Evolutionary conservation across 108 stramenopile genomes (phyloP).

Genomic region (Cylindrotheca fusiformis): DNA sequence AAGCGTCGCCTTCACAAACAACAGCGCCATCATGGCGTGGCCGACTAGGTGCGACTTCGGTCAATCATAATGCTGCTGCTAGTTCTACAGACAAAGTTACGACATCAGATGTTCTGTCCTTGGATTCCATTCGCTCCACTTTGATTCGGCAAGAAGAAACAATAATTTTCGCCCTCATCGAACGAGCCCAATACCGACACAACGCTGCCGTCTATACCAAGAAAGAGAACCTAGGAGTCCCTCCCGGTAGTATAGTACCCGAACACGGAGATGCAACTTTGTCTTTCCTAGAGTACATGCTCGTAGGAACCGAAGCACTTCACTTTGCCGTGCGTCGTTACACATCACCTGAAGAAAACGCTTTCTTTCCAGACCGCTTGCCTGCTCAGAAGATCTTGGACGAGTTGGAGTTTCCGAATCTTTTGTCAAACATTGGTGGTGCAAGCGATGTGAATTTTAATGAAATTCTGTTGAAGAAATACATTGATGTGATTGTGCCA

Average conservation of each 20-base stretch:
- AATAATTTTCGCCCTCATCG: slow-evolving; percentile 98
- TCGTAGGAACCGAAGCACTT: slow-evolving; percentile 92
- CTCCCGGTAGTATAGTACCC: slow-evolving; percentile 33
- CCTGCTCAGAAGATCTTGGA: slow-evolving; percentile 74
- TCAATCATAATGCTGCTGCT: background rate
- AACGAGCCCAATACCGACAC: slow-evolving; percentile 92
- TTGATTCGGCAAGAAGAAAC: slow-evolving; percentile 97
- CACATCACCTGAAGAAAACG: slow-evolving; percentile 96
- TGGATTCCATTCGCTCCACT: slow-evolving; percentile 82
- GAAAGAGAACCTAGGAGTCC: slow-evolving; percentile 59
- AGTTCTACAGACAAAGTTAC: slow-evolving; percentile 43
- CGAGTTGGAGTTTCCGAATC: slow-evolving; percentile 75
- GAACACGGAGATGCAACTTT: slow-evolving; percentile 27
- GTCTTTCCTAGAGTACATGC: slow-evolving; percentile 92
- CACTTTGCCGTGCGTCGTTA: slow-evolving; percentile 96
- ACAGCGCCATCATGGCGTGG: slow-evolving; percentile 7
- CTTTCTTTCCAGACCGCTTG: slow-evolving; percentile 85
- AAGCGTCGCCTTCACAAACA: background rate
- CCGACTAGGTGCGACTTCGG: background rate
- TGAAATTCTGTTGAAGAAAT: slow-evolving; percentile 74
- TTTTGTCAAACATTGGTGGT: slow-evolving; percentile 60
- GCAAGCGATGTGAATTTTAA: slow-evolving; percentile 90
- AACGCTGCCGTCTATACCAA: slow-evolving; percentile 85
- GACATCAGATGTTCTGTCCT: slow-evolving; percentile 75
- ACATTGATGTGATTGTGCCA: slow-evolving; percentile 83